Evolutionary conservation across 257 asterid genomes (phyloP), one percentile per base, ranked within the genome.

Genomic region (Solanum bulbocastanum): DNA sequence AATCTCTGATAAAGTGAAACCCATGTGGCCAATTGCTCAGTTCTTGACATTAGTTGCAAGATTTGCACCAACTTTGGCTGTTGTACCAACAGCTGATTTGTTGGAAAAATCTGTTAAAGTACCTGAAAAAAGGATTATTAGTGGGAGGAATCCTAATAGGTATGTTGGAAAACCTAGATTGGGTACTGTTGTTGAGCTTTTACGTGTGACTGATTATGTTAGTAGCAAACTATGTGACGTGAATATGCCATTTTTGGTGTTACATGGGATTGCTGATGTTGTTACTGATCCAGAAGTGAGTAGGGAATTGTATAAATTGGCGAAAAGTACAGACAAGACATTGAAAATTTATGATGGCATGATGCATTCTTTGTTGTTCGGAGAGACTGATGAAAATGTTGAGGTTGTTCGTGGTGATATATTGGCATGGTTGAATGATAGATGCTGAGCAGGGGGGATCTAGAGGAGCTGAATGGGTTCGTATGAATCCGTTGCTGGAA

Each of bases 281-380:
- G 98, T 97, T 9, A 97, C 98, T 9, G 99, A 97, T 90, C 97
- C 98, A 2, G 92, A 91, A 52, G 98, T 95, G 88, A 96, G 99
- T 81, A 92, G 91, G 42, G 98, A 95, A 86, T 88, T 96, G 93
- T 94, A 94, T 91, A 91, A 92, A 73, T 3, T 83, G 94, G 94
- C 98, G 0, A 93, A 88, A 87, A 93, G 98, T n/a, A 87, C 85
- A 85, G 99, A 97, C 32, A 97, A 96, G 93, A 95, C 90, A 33
- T 60, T 97, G 86, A 92, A 89, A 93, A 95, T 97, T 33, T 97
- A 93, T 83, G 98, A 96, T 8, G 98, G 98, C 68, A 97, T 96
- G 98, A 90, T 96, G 96, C 99, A 97, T 88, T 93, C 98, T n/a
- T 88, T 97, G 94, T 68, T 94, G 94, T 94, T 94, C 22, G 98